Percentiles rank a stretch among this genome's conserved stretches.
Evolutionary conservation across 176 grass and related monocot species (phyloP).

Genomic region (Ampelocalamus luodianensis): DNA sequence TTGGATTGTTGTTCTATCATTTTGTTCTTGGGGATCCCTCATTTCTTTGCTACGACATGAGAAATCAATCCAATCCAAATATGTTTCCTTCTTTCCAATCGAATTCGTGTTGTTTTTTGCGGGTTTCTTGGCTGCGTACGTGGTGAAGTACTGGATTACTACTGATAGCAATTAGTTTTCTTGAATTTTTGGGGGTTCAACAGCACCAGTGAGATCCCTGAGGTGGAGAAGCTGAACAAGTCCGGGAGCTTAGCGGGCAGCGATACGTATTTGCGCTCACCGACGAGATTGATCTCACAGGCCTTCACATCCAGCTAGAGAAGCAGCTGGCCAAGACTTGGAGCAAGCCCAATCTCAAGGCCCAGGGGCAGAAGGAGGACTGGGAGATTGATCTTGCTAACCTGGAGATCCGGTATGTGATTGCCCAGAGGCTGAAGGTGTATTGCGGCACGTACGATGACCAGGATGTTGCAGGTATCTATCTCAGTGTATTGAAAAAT

Average conservation of each 20-base stretch:
- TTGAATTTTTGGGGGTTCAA: too few species aligned
- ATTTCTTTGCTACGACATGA: too few species aligned
- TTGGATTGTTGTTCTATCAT: too few species aligned
- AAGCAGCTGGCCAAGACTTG: slow-evolving; percentile 68
- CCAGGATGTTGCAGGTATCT: slow-evolving; percentile 81
- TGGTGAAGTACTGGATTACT: too few species aligned
- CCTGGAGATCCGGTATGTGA: slow-evolving; percentile 69
- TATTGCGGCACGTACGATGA: slow-evolving; percentile 80
- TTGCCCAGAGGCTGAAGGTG: slow-evolving; percentile 74
- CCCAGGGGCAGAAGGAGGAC: slow-evolving; percentile 63
- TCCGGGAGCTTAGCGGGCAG: slow-evolving; percentile 66
- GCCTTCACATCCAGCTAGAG: slow-evolving; percentile 79
- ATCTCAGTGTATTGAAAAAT: background rate
- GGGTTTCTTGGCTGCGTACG: too few species aligned
- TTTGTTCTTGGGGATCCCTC: too few species aligned
- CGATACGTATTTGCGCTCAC: slow-evolving; percentile 69
- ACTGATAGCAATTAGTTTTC: too few species aligned
- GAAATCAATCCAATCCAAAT: too few species aligned
- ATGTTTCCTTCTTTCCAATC: too few species aligned
- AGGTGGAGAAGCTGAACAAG: slow-evolving; percentile 50
- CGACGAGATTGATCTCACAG: slow-evolving; percentile 85
- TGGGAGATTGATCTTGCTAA: slow-evolving; percentile 85
- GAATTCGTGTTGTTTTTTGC: too few species aligned
- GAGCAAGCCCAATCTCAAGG: slow-evolving; percentile 56
- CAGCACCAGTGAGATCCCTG: too few species aligned